These are phyloP conservation scores for Periglandula ipomoeae DNA, from an alignment of 2,329 filamentous ascomycete genomes.

Conservation along the genomic window DNA sequence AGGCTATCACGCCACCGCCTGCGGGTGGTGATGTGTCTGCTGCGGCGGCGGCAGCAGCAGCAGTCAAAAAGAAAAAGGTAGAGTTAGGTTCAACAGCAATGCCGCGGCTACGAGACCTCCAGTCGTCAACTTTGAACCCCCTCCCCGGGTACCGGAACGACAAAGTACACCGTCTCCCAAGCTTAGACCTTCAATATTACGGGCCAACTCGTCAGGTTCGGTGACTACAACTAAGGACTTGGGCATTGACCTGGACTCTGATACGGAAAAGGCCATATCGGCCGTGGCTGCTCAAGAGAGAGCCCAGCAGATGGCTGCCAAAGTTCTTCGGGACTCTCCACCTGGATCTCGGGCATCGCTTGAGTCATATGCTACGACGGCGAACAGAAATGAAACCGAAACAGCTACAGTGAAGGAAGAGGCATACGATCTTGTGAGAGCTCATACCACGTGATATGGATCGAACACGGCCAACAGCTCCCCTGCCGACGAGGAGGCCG, in stretches of 20 bases:
- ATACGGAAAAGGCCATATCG: conserved; percentile 19
- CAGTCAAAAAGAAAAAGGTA: conserved; percentile 33
- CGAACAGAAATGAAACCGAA: conserved; percentile 16
- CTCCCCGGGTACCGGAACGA: not conserved
- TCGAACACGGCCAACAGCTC: conserved; percentile 7
- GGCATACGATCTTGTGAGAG: conserved; percentile 32
- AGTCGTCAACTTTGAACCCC: conserved; percentile 8
- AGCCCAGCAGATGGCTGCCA: conserved; percentile 32
- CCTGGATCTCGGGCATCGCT: conserved; percentile 27
- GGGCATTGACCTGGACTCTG: conserved; percentile 17
- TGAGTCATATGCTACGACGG: conserved; percentile 25
- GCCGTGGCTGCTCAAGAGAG: conserved; percentile 35
- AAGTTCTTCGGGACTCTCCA: conserved; percentile 27
- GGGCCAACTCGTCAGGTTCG: conserved; percentile 31
- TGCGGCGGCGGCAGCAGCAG: conserved; percentile 2
- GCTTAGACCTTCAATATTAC: conserved; percentile 33
- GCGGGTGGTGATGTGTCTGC: not conserved
- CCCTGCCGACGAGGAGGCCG: conserved; percentile 9
- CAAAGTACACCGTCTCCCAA: conserved; percentile 14
- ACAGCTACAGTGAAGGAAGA: conserved; percentile 18
- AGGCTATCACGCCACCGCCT: not conserved
- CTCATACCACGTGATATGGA: conserved; percentile 26
- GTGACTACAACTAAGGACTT: conserved; percentile 19
- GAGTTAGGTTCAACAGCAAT: conserved; percentile 40
- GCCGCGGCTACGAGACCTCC: conserved; percentile 24